phyloP scores from a whole-genome alignment of 1,284 basidiomycete genomes.

The Cutaneotrichosporon sp. region DNA sequence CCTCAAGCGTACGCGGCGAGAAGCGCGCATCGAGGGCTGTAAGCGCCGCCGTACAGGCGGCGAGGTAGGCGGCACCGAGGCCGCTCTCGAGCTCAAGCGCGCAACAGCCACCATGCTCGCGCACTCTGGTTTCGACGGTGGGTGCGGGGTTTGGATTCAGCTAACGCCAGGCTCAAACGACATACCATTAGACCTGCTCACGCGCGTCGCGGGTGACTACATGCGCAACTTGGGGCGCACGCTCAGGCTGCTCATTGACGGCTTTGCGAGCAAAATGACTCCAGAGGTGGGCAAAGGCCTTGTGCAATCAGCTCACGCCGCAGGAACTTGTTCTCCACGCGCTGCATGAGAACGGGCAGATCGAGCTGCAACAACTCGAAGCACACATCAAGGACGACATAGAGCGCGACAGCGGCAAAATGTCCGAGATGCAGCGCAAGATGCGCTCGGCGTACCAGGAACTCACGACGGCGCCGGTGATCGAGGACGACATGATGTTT shows the following conservation, averaged over 20 bases:
- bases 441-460: slow-evolving; percentile 75
- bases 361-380: slow-evolving; percentile 70
- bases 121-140: slow-evolving; percentile 85
- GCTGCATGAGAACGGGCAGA: slow-evolving; percentile 76
- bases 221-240: slow-evolving; percentile 80
- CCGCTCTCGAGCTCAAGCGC: slow-evolving; percentile 33
- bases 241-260: slow-evolving; percentile 73
- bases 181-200: slow-evolving; percentile 71
- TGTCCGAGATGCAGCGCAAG: slow-evolving; percentile 78
- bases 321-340: slow-evolving; percentile 89
- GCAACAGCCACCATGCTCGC: slow-evolving; percentile 63
- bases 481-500: slow-evolving; percentile 68
- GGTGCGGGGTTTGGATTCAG: slow-evolving; percentile 23
- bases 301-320: not conserved
- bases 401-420: slow-evolving; percentile 68
- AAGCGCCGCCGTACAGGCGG: slow-evolving; percentile 30
- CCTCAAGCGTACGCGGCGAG: slow-evolving; percentile 17
- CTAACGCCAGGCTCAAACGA: slow-evolving; percentile 49
- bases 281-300: slow-evolving; percentile 59
- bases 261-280: slow-evolving; percentile 70
- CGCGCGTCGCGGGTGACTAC: slow-evolving; percentile 73
- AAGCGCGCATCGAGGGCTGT: slow-evolving; percentile 19
- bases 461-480: slow-evolving; percentile 52
- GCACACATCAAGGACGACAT: slow-evolving; percentile 86
- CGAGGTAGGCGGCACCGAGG: slow-evolving; percentile 42